Conservation (phyloP, 2,329 filamentous ascomycete genomes). For the Penicillium occitanis region DNA sequence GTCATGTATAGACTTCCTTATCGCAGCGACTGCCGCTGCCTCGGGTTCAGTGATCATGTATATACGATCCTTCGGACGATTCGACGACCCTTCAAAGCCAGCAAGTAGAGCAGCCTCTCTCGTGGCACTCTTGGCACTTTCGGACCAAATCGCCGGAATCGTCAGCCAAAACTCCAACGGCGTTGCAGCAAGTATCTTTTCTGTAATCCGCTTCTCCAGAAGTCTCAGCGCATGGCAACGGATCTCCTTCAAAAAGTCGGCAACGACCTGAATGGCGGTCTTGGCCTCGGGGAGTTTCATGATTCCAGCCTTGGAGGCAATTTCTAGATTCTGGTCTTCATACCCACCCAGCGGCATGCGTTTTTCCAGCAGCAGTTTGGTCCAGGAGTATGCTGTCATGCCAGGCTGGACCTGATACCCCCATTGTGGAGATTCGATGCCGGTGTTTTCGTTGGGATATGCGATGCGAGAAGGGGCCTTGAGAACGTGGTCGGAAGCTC, state of each 20-base stretch:
- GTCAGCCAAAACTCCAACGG: constrained; percentile 29
- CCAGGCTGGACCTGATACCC: constrained; percentile 29
- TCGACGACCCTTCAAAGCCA: constrained; percentile 19
- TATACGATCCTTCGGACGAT: constrained; percentile 20
- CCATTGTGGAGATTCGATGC: constrained; percentile 22
- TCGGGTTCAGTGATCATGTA: constrained; percentile 27
- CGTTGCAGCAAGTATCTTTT: constrained; percentile 19
- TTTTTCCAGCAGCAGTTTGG: constrained; percentile 30
- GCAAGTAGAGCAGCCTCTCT: constrained; percentile 22
- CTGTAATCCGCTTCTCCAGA: constrained; percentile 25
- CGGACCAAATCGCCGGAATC: constrained; percentile 33
- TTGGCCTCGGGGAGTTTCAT: constrained; percentile 26
- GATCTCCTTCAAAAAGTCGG: constrained; percentile 28
- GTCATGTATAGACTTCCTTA: constrained; percentile 16
- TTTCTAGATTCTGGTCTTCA: constrained; percentile 24
- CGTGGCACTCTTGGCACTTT: constrained; percentile 26
- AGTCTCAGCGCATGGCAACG: constrained; percentile 26
- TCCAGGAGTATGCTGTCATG: constrained; percentile 30
- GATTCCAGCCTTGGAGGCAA: constrained; percentile 19
- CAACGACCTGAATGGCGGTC: constrained; percentile 25
- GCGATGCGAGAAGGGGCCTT: constrained; percentile 32
- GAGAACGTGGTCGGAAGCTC: constrained; percentile 20
- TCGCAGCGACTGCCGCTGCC: constrained; percentile 26
- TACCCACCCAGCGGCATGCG: constrained; percentile 22
- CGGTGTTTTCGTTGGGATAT: constrained; percentile 21